phyloP scores from a whole-genome alignment of 2,329 filamentous ascomycete species.

The Clonostachys rhizophaga region DNA sequence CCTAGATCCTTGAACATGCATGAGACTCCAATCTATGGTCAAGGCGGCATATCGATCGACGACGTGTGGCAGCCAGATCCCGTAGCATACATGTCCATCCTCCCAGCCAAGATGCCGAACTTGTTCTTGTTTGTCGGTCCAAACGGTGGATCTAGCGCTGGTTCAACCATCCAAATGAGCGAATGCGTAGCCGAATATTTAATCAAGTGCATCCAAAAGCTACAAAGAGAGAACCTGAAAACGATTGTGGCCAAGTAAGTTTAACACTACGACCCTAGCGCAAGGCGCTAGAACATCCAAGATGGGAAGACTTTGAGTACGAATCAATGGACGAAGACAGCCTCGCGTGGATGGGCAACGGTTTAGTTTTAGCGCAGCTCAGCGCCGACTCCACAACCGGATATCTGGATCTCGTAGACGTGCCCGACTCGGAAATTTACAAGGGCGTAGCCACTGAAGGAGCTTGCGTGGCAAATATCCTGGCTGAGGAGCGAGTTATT shows the following conservation, averaged over 20 bases:
- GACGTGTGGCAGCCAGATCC: constrained; percentile 29
- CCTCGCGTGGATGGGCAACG: constrained; percentile 1
- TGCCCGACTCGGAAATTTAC: not conserved
- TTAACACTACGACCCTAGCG: no score
- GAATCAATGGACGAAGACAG: not conserved
- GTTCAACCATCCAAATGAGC: constrained; percentile 40
- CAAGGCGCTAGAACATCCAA: not conserved
- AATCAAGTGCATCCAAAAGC: constrained; percentile 38
- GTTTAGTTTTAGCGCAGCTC: not conserved
- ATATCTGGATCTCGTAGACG: not conserved
- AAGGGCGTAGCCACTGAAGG: no score
- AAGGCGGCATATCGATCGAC: constrained; percentile 41
- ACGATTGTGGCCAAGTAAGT: constrained; percentile 32
- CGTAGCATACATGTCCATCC: constrained; percentile 45
- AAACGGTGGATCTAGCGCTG: constrained; percentile 39
- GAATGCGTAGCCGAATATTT: constrained; percentile 51
- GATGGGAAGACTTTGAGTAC: constrained; percentile 1
- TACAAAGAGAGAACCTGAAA: constrained; percentile 27
- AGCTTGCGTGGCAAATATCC: no score
- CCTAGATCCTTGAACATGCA: not conserved
- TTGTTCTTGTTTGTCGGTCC: constrained; percentile 3
- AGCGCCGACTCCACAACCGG: not conserved
- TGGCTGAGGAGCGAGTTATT: no score
- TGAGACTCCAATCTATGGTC: constrained; percentile 31
- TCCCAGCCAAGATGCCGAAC: constrained; percentile 43